Conservation (phyloP, 768 basidiomycete species). For the Russula olivacea region DNA sequence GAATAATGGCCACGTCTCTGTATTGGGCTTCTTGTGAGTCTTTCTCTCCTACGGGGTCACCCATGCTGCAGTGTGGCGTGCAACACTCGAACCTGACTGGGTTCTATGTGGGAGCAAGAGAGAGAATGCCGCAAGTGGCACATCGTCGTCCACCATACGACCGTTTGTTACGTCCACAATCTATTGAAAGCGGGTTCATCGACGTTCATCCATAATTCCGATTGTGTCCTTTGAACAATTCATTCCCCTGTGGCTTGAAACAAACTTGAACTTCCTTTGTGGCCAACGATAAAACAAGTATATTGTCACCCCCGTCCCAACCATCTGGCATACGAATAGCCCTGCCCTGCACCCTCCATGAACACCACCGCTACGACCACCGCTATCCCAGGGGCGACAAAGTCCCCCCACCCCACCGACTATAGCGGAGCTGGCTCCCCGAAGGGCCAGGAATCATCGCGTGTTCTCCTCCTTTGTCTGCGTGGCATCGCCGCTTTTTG, state of each 20-base stretch:
- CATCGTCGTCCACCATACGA: background rate
- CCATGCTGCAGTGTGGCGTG: background rate
- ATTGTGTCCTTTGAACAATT: background rate
- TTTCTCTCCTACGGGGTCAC: background rate
- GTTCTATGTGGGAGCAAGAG: background rate
- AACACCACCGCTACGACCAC: background rate
- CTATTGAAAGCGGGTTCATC: background rate
- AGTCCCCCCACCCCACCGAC: background rate
- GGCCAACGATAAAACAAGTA: background rate
- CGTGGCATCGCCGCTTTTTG: constrained; percentile 1
- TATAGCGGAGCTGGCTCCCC: background rate
- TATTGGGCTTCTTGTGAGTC: background rate
- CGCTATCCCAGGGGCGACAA: background rate
- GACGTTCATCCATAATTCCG: background rate
- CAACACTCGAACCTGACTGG: background rate
- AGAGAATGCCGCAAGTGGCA: background rate
- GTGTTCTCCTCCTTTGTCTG: background rate
- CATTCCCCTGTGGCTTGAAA: background rate
- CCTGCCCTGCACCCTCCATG: background rate
- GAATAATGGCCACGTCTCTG: background rate
- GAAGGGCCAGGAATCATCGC: background rate
- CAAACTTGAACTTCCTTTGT: background rate
- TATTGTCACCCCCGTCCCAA: background rate
- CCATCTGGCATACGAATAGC: background rate
- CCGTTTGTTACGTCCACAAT: background rate